Evolutionary conservation across 108 stramenopile species (phyloP), one percentile per base, ranked within the genome.

Genomic region (Cyclotella choctawhatcheeana): DNA sequence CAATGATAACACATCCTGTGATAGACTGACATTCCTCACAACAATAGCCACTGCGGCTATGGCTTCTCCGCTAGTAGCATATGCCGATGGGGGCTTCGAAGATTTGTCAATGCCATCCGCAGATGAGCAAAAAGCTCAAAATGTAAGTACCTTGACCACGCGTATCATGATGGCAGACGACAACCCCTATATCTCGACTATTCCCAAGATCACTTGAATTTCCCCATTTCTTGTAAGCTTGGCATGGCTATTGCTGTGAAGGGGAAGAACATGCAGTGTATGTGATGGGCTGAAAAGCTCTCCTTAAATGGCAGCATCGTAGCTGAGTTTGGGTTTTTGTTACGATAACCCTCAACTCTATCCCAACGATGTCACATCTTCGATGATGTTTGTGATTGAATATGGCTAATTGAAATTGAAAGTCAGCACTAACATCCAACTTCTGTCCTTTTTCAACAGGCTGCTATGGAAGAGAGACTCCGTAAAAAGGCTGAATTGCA

Each of bases 101-200:
- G 90, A 91, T 68, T 58, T 91, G 40, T 72, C 90, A 48, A 91
- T 91, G 90, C 90, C 90, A 14, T 75, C 86, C 3, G 81, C 53
- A 44, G 86, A 86, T 26, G 88, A 89, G 51, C 62, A 76, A 74
- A 75, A 77, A 69, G 52, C 73, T 12, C 44, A 52, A 33, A 84
- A 84, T 32, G 90, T 91, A 73, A 79, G 87, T 85, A 14, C 12
- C 16, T 65, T 31, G 30, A 18, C 32, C n/a, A n/a, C n/a, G n/a
- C n/a, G n/a, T n/a, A n/a, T n/a, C n/a, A n/a, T 35, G 37, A 56
- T 27, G 34, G 37, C n/a, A 32, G 32, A 27, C n/a, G 17, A 30
- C 47, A 73, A 82, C 86, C 73, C 59, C 29, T 60, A 54, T 50
- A 33, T 58, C 79, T 91, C 88, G 91, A 92, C 88, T 86, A 76